Percentiles rank a stretch among this genome's conserved stretches.
Conservation (phyloP, 1,139 yeast genomes). For the Suzukiozyma palmioleophila region DNA sequence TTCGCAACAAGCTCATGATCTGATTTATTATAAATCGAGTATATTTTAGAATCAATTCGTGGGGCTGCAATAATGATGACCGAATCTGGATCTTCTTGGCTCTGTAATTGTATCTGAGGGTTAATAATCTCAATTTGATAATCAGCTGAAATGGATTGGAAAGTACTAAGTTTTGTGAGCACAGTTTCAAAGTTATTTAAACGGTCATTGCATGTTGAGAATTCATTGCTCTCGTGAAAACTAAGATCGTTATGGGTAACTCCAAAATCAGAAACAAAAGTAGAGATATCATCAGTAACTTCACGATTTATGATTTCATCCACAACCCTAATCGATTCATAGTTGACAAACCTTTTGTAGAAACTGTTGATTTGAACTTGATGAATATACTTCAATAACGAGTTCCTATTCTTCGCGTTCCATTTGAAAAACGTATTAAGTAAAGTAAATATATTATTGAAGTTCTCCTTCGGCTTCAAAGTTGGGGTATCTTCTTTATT, state of each 20-base stretch:
- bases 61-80: slow-evolving; percentile 50
- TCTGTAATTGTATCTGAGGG: slow-evolving; percentile 82
- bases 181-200: slow-evolving; percentile 48
- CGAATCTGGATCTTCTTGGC: slow-evolving; percentile 58
- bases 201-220: slow-evolving; percentile 19
- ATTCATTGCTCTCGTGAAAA: not conserved
- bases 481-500: slow-evolving; percentile 11
- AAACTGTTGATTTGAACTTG: slow-evolving; percentile 30
- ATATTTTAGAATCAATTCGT: slow-evolving; percentile 32
- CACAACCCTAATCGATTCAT: slow-evolving; percentile 35
- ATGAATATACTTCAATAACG: slow-evolving; percentile 34
- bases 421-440: slow-evolving; percentile 42
- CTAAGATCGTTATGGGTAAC: not conserved
- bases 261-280: not conserved
- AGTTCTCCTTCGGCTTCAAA: slow-evolving; percentile 19
- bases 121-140: slow-evolving; percentile 68
- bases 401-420: slow-evolving; percentile 37
- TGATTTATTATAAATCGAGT: slow-evolving; percentile 30
- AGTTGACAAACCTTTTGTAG: slow-evolving; percentile 30
- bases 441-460: slow-evolving; percentile 38
- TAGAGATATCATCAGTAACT: not conserved
- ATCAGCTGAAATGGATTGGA: slow-evolving; percentile 53
- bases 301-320: slow-evolving; percentile 26
- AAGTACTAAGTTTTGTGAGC: slow-evolving; percentile 37
- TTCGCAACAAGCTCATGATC: slow-evolving; percentile 17